Evolutionary conservation across 148 eudicot genomes (phyloP).

Genomic region (Heliosperma pusillum): DNA sequence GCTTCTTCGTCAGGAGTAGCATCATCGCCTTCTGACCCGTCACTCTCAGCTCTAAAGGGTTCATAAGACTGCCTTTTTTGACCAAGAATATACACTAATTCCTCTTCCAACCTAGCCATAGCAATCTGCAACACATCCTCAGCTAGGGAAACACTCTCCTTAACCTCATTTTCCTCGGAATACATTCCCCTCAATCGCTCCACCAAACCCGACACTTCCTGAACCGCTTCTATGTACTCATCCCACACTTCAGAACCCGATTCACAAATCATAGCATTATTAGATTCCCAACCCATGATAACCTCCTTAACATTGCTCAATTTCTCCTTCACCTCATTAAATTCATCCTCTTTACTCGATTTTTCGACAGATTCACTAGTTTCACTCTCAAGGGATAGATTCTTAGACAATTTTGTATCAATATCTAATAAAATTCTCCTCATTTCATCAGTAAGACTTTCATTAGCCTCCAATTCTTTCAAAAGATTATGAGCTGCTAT

Average conservation of each 20-base stretch:
- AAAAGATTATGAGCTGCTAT: conserved; percentile 62
- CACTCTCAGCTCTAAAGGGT: conserved; percentile 22
- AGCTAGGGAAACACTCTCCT: conserved; percentile 18
- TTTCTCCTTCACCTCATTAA: conserved; percentile 44
- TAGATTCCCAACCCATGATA: conserved; percentile 56
- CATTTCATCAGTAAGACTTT: conserved; percentile 53
- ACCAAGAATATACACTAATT: conserved; percentile 25
- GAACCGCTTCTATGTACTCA: conserved; percentile 30
- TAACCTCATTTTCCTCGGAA: conserved; percentile 21
- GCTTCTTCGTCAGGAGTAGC: conserved; percentile 17
- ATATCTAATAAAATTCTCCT: conserved; percentile 59
- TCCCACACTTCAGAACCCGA: conserved; percentile 17
- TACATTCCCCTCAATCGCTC: conserved; percentile 16
- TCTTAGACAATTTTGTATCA: conserved; percentile 48
- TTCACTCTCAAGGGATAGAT: conserved; percentile 23
- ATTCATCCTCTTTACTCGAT: conserved; percentile 11
- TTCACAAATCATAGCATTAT: conserved; percentile 23
- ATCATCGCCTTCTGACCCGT: background rate
- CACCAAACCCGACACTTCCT: conserved; percentile 19
- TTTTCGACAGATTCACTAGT: conserved; percentile 20
- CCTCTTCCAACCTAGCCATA: conserved; percentile 29
- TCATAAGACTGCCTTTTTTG: conserved; percentile 25
- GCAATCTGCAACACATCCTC: conserved; percentile 30
- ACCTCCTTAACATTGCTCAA: conserved; percentile 43
- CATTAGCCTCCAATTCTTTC: conserved; percentile 55